These are phyloP conservation scores for Lolium multiflorum DNA, from an alignment of 176 grass and related monocot genomes.

Conservation along the genomic window DNA sequence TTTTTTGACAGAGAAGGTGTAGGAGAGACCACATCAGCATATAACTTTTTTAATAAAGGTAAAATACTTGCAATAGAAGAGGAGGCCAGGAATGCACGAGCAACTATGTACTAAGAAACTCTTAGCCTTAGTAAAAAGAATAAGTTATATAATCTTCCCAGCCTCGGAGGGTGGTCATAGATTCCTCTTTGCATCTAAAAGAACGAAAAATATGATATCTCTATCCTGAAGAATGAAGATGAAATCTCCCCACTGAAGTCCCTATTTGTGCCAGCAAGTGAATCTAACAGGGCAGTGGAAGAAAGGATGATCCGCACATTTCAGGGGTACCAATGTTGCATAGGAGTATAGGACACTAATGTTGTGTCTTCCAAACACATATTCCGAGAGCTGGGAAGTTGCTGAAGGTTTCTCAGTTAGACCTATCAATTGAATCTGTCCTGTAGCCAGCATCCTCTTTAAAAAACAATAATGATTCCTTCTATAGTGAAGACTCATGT, in stretches of 20 bases:
- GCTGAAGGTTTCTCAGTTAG: too few relatives aligned
- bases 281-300: background rate
- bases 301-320: background rate
- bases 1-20: background rate
- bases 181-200: background rate
- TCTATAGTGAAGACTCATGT: conserved; percentile 42
- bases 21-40: background rate
- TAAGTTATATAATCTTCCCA: background rate
- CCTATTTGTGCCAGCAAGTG: background rate
- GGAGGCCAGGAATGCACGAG: background rate
- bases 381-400: too few relatives aligned
- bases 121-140: background rate
- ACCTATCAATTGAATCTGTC: too few relatives aligned
- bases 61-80: conserved; percentile 7
- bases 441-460: too few relatives aligned
- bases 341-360: too few relatives aligned
- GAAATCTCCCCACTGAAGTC: conserved; percentile 4
- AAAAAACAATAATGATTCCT: conserved; percentile 25
- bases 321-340: too few relatives aligned
- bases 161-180: background rate
- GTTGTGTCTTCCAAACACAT: too few relatives aligned
- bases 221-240: background rate
- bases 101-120: background rate
- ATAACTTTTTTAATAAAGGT: background rate
- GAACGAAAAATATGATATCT: background rate